phyloP scores from a whole-genome alignment of 106 monocot genomes.

The Agapanthus africanus region DNA sequence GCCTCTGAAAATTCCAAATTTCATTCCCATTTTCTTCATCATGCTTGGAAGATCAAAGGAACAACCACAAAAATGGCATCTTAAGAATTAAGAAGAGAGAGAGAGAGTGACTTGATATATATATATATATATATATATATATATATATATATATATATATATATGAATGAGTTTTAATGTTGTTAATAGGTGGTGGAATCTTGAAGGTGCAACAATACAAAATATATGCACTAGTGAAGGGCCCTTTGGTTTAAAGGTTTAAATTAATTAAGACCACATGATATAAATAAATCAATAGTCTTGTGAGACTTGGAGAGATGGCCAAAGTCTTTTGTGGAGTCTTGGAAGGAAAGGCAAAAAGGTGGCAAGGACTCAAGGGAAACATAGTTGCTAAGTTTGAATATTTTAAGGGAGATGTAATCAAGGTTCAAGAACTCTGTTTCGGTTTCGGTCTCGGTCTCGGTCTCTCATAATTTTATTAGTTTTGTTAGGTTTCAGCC shows the following conservation, averaged over 20 bases:
- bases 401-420: too few relatives aligned
- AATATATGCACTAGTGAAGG: neutral
- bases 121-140: neutral
- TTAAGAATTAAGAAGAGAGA: neutral
- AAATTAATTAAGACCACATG: constrained; percentile 1
- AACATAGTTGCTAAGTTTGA: constrained; percentile 2
- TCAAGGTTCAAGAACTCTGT: too few relatives aligned
- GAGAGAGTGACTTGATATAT: neutral
- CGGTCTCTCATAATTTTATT: too few relatives aligned
- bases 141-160: neutral
- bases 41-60: neutral
- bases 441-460: too few relatives aligned
- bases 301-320: constrained; percentile 11
- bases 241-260: constrained; percentile 4
- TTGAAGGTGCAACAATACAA: neutral
- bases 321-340: neutral
- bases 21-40: constrained; percentile 16
- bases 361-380: constrained; percentile 15
- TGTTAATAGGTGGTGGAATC: neutral
- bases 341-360: constrained; percentile 12
- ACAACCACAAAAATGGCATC: neutral
- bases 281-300: neutral
- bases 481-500: too few relatives aligned
- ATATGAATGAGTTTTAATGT: too few relatives aligned
- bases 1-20: constrained; percentile 17